phyloP scores from a whole-genome alignment of 352 stramenopile species.

The Globisporangium cederbergense region DNA sequence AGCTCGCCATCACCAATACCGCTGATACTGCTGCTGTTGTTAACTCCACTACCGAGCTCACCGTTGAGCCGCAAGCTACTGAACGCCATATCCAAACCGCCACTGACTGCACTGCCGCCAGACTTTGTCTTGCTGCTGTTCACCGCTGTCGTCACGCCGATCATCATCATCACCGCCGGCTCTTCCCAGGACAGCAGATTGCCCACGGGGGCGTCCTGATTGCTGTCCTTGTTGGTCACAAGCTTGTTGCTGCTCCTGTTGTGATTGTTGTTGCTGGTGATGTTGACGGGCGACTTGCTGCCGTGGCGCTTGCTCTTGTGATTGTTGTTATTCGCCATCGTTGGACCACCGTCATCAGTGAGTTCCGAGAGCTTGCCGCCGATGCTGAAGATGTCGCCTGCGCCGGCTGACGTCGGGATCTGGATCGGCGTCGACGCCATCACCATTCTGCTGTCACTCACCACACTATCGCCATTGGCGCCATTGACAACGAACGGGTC shows the following conservation, averaged over 20 bases:
- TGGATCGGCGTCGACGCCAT: conserved; percentile 58
- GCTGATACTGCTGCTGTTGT: conserved; percentile 12
- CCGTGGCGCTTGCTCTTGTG: neutral
- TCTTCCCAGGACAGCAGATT: conserved; percentile 68
- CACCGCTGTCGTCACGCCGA: neutral
- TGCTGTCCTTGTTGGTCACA: conserved; percentile 1
- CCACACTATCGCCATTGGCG: conserved; percentile 8
- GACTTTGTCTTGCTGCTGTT: neutral
- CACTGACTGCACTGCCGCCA: neutral
- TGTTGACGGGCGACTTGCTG: conserved; percentile 1
- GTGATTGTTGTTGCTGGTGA: neutral
- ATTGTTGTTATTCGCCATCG: neutral
- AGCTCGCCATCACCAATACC: neutral
- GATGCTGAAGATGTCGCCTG: neutral
- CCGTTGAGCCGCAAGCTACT: conserved; percentile 25
- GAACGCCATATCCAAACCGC: conserved; percentile 14
- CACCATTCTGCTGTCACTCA: neutral
- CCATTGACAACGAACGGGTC: conserved; percentile 25
- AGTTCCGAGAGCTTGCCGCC: conserved; percentile 21
- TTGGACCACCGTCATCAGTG: neutral
- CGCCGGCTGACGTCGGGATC: conserved; percentile 35
- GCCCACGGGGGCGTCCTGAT: conserved; percentile 15
- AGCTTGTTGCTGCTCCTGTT: conserved; percentile 4
- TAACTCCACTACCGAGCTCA: conserved; percentile 10
- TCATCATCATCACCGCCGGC: conserved; percentile 56